Evolutionary conservation across 257 asterid species (phyloP).

Genomic region (Gentiana straminea): DNA sequence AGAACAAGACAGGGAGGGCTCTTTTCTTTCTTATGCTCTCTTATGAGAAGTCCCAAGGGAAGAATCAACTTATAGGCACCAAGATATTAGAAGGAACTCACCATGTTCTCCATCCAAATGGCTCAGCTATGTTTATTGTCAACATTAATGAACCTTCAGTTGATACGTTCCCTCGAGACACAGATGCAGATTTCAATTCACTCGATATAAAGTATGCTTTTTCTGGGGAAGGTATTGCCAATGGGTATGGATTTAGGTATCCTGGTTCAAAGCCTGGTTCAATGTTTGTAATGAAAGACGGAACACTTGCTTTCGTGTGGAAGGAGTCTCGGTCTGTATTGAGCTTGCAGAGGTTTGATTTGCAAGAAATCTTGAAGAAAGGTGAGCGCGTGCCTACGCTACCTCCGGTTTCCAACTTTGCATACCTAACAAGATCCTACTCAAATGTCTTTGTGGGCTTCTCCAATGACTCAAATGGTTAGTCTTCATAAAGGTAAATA

Average conservation of each 20-base stretch:
- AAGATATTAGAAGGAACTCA: slow-evolving; percentile 84
- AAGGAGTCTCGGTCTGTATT: slow-evolving; percentile 65
- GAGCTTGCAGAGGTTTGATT: slow-evolving; percentile 66
- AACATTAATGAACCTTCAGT: slow-evolving; percentile 39
- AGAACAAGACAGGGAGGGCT: slow-evolving; percentile 76
- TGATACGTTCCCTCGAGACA: slow-evolving; percentile 68
- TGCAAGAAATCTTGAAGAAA: slow-evolving; percentile 57
- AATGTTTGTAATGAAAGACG: slow-evolving; percentile 57
- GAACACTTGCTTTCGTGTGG: slow-evolving; percentile 69
- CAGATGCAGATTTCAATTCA: slow-evolving; percentile 36
- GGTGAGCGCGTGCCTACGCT: slow-evolving; percentile 71
- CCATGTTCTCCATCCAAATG: slow-evolving; percentile 82
- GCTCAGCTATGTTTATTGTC: slow-evolving; percentile 86
- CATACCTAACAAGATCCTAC: slow-evolving; percentile 70
- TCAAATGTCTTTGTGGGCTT: slow-evolving; percentile 75
- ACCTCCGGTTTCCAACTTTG: slow-evolving; percentile 71
- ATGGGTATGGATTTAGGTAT: slow-evolving; percentile 83
- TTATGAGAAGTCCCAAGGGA: slow-evolving; percentile 65
- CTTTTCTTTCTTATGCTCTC: slow-evolving; percentile 67
- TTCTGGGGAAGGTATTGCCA: slow-evolving; percentile 78
- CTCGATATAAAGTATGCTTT: slow-evolving; percentile 46
- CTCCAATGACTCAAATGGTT: slow-evolving; percentile 41
- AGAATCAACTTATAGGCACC: slow-evolving; percentile 53
- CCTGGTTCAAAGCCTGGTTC: slow-evolving; percentile 94
- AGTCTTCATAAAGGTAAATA: slow-evolving; percentile 49